Evolutionary conservation across 257 asterid species (phyloP).

Genomic region (Solanum pinnatisectum): DNA sequence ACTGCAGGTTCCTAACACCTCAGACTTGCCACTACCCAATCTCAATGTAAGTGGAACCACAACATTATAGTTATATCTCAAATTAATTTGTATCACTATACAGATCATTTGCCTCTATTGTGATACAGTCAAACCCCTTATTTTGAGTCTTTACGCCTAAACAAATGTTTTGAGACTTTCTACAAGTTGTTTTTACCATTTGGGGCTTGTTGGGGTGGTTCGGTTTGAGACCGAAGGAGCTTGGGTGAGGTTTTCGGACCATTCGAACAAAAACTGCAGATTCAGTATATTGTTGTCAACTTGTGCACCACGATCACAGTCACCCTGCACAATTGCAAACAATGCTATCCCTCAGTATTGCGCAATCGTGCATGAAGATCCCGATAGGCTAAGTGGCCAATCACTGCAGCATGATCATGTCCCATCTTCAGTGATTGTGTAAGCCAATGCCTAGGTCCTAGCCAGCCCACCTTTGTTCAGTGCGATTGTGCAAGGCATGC

Average conservation of each 20-base stretch:
- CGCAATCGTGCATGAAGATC: background rate
- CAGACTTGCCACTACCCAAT: background rate
- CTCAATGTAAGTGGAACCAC: background rate
- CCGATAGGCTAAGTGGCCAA: background rate
- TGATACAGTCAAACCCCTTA: background rate
- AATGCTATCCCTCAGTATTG: background rate
- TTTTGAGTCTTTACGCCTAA: background rate
- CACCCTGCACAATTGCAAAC: background rate
- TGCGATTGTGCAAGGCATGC: background rate
- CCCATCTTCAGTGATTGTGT: background rate
- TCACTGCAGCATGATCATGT: background rate
- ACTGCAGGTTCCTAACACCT: background rate
- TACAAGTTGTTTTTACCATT: background rate
- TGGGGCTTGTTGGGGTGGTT: background rate
- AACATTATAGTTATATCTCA: background rate
- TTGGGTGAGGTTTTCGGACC: background rate
- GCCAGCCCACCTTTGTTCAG: background rate
- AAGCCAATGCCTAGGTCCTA: background rate
- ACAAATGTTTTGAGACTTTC: background rate
- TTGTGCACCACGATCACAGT: background rate
- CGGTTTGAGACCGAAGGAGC: background rate
- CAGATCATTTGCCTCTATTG: background rate
- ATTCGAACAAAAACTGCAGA: background rate
- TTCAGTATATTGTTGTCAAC: background rate
- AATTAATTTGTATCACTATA: background rate